A percentile compares a stretch with the other conserved stretches of the same genome.
These are phyloP conservation scores for Caryopteris hybrid DNA, from an alignment of 305 asterid genomes.

Conservation along the genomic window DNA sequence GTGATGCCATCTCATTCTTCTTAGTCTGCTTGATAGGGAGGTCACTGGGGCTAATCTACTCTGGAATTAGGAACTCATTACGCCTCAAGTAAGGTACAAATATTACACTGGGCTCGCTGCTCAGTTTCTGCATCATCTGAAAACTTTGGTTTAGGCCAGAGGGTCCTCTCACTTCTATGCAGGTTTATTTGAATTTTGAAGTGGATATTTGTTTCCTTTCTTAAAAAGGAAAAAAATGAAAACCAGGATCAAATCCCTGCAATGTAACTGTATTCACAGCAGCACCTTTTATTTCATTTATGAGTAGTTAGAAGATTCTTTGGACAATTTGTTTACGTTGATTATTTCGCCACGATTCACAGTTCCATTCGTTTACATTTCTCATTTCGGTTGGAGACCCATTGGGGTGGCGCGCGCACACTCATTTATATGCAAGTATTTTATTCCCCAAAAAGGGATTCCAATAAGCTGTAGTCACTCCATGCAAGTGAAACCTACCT, in stretches of 20 bases:
- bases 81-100: constrained; percentile 56
- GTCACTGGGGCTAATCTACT: constrained; percentile 85
- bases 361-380: too few relatives aligned
- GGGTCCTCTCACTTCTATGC: too few relatives aligned
- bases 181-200: too few relatives aligned
- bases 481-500: constrained; percentile 17
- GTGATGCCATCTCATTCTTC: constrained; percentile 89
- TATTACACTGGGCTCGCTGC: constrained; percentile 10
- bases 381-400: not conserved
- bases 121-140: constrained; percentile 12
- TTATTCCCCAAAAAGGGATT: too few relatives aligned
- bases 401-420: not conserved
- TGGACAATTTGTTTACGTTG: not conserved
- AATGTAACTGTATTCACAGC: not conserved
- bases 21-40: constrained; percentile 83
- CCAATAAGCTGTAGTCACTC: constrained; percentile 7
- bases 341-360: too few relatives aligned
- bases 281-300: not conserved
- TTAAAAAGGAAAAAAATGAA: too few relatives aligned
- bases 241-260: not conserved
- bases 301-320: constrained; percentile 16
- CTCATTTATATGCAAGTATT: not conserved
- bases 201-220: too few relatives aligned
- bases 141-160: too few relatives aligned
- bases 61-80: constrained; percentile 88